Evolutionary conservation across 139 green algal genomes (phyloP).

Genomic region (Chlorella sp.): DNA sequence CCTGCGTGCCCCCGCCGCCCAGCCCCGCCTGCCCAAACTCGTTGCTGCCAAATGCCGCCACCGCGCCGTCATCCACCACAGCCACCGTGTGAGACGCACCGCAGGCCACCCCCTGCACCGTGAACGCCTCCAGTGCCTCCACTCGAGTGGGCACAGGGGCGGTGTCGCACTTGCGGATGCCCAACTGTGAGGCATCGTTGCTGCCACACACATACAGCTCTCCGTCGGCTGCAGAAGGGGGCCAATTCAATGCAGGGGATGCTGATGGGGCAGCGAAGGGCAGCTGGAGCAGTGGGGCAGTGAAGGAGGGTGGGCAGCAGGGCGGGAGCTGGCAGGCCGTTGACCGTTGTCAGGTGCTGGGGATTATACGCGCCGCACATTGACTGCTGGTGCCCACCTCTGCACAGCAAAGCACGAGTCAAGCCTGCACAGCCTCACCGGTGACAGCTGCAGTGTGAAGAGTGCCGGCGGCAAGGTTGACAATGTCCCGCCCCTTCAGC

Average conservation of each 20-base stretch:
- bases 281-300: not conserved
- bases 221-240: constrained; percentile 41
- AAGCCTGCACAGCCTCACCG: constrained; percentile 7
- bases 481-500: constrained; percentile 42
- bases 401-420: not conserved
- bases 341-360: too few relatives aligned
- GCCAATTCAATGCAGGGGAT: not conserved
- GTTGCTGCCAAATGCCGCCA: constrained; percentile 62
- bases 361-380: too few relatives aligned
- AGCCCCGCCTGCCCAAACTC: constrained; percentile 77
- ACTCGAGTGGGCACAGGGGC: constrained; percentile 39
- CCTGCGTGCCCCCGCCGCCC: constrained; percentile 23
- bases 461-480: constrained; percentile 22
- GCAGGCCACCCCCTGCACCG: constrained; percentile 48
- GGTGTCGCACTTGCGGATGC: not conserved
- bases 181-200: constrained; percentile 66
- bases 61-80: constrained; percentile 54
- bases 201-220: constrained; percentile 64
- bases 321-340: too few relatives aligned
- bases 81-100: constrained; percentile 63
- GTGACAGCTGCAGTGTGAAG: constrained; percentile 66
- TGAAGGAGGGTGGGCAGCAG: too few relatives aligned
- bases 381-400: too few relatives aligned
- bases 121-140: constrained; percentile 54
- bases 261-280: not conserved